Evolutionary conservation across 2,329 filamentous ascomycete genomes (phyloP), one percentile per base, ranked within the genome.

Genomic region (Scedosporium minutisporum): DNA sequence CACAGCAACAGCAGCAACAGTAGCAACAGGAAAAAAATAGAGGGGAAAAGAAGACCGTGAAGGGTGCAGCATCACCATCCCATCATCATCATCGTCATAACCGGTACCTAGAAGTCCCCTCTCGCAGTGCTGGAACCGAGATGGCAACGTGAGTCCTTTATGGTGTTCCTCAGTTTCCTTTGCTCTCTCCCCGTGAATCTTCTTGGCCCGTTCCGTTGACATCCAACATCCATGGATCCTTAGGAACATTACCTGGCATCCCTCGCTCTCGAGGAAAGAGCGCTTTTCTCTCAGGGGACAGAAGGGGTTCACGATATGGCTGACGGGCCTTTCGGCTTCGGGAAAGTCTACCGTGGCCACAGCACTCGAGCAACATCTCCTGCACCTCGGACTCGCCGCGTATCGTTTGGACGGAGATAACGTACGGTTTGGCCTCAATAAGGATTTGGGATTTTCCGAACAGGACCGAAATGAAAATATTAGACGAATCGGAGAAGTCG

Each of bases 401-500:
- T 99, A 99, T 84, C 87, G 95, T 61, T 87, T 99, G 33, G 95
- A 99, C 77, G 95, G 93, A 71, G 95, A 99, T 84, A 99, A 99
- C 78, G 89, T 99, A 68, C 93, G 95, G 65, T 97, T 97, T 79
- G 95, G 95, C 16, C 83, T 99, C 68, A 99, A 97, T 86, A 96
- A 96, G 78, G 93, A 97, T 79, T 84, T 99, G 10, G 93, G 93
- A 16, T 99, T 97, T 81, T 89, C 86, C 67, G 93, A 96, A 73
- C 86, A 87, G 72, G 93, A 97, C 80, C 87, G 95, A 69, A 96
- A 93, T 74, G 95, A 99, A 83, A 99, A 99, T 80, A 99, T 99
- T 73, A 87, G 95, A 65, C 87, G 95, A 67, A 97, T 99, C 71
- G 91, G 90, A 62, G 93, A 99, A 82, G 93, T 97, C 51, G 92